phyloP scores from a whole-genome alignment of 2,329 filamentous ascomycete species.

The Stagonosporopsis rhizophila region DNA sequence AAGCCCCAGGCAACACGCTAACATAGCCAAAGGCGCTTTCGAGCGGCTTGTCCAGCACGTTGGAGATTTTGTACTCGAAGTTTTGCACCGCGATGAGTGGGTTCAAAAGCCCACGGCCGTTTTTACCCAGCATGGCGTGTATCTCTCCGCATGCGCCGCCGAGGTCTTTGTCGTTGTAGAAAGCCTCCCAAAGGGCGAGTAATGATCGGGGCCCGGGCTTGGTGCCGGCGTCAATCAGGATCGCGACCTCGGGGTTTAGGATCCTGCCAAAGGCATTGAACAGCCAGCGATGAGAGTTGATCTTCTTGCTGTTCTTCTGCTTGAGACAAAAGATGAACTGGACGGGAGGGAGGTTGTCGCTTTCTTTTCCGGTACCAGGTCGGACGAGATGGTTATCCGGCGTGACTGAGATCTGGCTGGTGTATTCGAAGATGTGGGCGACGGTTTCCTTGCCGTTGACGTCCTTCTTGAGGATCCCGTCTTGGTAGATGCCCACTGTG shows the following conservation, averaged over 20 bases:
- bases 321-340: background rate
- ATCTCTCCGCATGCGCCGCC: background rate
- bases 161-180: background rate
- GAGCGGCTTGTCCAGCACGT: background rate
- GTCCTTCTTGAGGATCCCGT: constrained; percentile 96
- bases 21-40: background rate
- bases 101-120: background rate
- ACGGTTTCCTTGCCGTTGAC: constrained; percentile 94
- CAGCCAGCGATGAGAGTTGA: background rate
- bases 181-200: background rate
- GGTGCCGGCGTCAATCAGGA: background rate
- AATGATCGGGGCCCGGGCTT: background rate
- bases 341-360: background rate
- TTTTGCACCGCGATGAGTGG: background rate
- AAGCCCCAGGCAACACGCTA: background rate
- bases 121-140: background rate
- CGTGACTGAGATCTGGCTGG: constrained; percentile 88
- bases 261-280: background rate
- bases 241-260: background rate
- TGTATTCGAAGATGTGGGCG: constrained; percentile 97
- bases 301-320: background rate
- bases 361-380: background rate
- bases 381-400: background rate
- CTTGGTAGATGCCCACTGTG: constrained; percentile 92
- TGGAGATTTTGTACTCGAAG: background rate